Base-by-base conservation (phyloP, 108 stramenopile genomes). In the Seminavis robusta region DNA sequence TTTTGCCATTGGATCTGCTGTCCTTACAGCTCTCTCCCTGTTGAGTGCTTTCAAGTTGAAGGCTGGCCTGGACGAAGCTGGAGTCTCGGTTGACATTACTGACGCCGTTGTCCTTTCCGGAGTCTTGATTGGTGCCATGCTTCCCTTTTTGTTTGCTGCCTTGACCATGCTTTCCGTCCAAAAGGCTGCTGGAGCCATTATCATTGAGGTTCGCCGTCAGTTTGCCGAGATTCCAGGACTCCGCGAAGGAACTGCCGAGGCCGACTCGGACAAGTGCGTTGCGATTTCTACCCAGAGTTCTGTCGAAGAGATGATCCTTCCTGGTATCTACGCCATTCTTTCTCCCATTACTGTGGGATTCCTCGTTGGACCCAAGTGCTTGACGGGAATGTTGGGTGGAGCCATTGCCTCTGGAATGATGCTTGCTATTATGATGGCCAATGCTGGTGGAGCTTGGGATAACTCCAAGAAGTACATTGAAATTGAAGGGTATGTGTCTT, bases 381-480 rank as follows among this genome's bases (percentile, higher is more conserved):
- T 94, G 29, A 85, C 82, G 1, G 93, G 89, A 28, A 41, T 91
- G 33, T 70, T 94, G 19, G 85, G 66, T 21, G 89, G 89, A 30
- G 38, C 85, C 33, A 87, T 91, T 59, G 72, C 73, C 16, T 79
- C 84, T 17, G 94, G 94, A 27, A 90, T 95, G 82, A 92, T 95
- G 94, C 65, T 97, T 52, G 94, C 94, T 27, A 60, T 93, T n/a
- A 90, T 94, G 76, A 84, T 95, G 88, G 73, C 90, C 52, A 95
- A 94, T 73, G 92, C 92, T n/a, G 96, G 96, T 13, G 96, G 96
- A 38, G 96, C 96, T 20, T 97, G 96, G 96, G 96, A 97, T 63
- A 97, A 97, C 81, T 76, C 94, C 46, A 97, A 97, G 73, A 97
- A 97, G 83, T 95, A 88, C 71, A 85, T 83, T 73, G 89, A 90